phyloP scores from a whole-genome alignment of 2,329 filamentous ascomycete species.

The Ceratocystis albifundus region DNA sequence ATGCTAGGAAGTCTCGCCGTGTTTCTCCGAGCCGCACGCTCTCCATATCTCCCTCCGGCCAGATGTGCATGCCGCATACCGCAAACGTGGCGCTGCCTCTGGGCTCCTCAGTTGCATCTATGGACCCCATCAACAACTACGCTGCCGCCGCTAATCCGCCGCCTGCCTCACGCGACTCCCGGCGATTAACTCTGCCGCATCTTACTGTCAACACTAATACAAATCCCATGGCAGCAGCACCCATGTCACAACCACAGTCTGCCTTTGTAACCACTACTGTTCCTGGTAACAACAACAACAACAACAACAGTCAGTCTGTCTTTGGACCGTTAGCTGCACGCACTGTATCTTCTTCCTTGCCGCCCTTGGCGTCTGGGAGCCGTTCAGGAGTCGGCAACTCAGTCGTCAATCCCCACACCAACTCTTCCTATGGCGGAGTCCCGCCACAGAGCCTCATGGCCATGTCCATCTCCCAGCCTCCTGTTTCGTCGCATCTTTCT shows the following conservation, averaged over 20 bases:
- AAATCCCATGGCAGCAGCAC: background rate
- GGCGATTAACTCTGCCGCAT: conserved; percentile 16
- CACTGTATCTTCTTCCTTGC: background rate
- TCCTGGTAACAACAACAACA: background rate
- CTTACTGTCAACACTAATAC: conserved; percentile 17
- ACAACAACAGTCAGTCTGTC: background rate
- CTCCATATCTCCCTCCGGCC: background rate
- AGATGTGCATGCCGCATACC: background rate
- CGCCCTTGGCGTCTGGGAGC: background rate
- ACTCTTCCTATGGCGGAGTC: background rate
- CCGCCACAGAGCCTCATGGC: conserved; percentile 1
- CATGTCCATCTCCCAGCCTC: background rate
- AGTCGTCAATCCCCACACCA: background rate
- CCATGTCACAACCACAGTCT: conserved; percentile 1
- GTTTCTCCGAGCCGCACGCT: background rate
- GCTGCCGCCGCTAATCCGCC: background rate
- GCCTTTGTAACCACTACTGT: background rate
- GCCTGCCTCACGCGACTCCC: background rate
- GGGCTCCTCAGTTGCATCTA: background rate
- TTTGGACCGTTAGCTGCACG: background rate
- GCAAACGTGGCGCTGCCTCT: background rate
- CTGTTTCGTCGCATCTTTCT: conserved; percentile 10
- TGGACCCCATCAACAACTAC: background rate
- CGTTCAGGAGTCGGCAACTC: background rate
- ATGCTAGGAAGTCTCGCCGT: conserved; percentile 17